phyloP scores from a whole-genome alignment of 768 basidiomycete genomes.

The Omphalotus guepiniiformis region DNA sequence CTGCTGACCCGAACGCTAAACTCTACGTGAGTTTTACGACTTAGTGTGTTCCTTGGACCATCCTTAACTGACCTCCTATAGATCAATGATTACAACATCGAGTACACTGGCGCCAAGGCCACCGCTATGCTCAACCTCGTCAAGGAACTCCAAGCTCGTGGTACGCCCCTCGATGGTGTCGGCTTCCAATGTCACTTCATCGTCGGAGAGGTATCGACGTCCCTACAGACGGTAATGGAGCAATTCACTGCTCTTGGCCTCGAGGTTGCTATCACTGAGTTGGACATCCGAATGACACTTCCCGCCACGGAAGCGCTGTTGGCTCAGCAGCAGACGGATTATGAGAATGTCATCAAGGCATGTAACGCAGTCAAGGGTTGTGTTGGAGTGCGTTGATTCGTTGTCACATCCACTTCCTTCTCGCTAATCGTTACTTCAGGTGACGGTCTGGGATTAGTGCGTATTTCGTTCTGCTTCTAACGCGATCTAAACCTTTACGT shows the following conservation, averaged over 20 bases:
- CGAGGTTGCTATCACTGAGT: constrained; percentile 66
- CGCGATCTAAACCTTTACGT: constrained; percentile 20
- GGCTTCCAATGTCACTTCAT: constrained; percentile 61
- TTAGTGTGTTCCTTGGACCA: neutral
- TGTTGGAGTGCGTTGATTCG: constrained; percentile 2
- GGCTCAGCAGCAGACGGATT: constrained; percentile 55
- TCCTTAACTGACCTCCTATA: neutral
- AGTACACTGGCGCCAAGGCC: constrained; percentile 45
- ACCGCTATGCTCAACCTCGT: constrained; percentile 53
- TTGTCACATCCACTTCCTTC: neutral
- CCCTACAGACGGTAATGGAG: constrained; percentile 43
- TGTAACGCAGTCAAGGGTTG: constrained; percentile 25
- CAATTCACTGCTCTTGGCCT: constrained; percentile 56
- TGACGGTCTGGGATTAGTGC: constrained; percentile 6
- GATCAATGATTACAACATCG: constrained; percentile 28
- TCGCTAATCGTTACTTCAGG: neutral
- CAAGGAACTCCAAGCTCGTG: constrained; percentile 38
- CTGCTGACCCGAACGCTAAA: constrained; percentile 51
- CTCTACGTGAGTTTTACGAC: constrained; percentile 39
- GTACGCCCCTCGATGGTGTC: constrained; percentile 56
- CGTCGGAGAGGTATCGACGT: constrained; percentile 47
- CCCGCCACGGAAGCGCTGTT: constrained; percentile 46
- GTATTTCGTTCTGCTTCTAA: neutral
- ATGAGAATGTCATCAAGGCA: constrained; percentile 33
- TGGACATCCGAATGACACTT: constrained; percentile 59